Percentiles rank a stretch among this genome's conserved stretches.
phyloP scores from a whole-genome alignment of 768 basidiomycete species.

The Pleurotus giganteus region DNA sequence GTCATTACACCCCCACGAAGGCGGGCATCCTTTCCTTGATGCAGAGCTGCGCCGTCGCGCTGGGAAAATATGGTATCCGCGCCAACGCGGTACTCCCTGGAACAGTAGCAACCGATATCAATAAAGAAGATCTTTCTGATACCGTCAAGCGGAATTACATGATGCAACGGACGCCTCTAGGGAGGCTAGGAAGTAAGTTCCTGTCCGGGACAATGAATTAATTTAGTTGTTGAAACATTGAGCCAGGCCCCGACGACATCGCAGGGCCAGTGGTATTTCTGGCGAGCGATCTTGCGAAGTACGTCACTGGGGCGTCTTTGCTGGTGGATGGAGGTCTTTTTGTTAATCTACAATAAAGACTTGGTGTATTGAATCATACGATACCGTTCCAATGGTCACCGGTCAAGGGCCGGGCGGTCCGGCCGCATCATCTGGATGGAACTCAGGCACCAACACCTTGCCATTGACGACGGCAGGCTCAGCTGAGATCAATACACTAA shows the following conservation, averaged over 20 bases:
- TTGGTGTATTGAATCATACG: background rate
- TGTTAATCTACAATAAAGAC: conserved; percentile 64
- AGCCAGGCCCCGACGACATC: conserved; percentile 60
- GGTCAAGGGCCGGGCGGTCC: conserved; percentile 7
- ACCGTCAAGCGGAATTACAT: conserved; percentile 57
- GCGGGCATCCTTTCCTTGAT: conserved; percentile 76
- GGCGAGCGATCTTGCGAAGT: conserved; percentile 67
- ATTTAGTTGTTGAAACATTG: background rate
- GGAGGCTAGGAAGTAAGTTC: conserved; percentile 57
- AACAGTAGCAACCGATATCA: conserved; percentile 76
- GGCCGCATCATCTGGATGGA: conserved; percentile 13
- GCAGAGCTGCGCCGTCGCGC: conserved; percentile 76
- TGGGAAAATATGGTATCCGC: conserved; percentile 75
- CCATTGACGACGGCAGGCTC: conserved; percentile 50
- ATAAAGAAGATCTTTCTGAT: conserved; percentile 70
- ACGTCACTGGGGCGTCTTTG: conserved; percentile 64
- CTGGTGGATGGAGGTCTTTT: conserved; percentile 75
- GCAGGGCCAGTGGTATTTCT: conserved; percentile 76
- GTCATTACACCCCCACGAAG: conserved; percentile 80
- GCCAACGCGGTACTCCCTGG: conserved; percentile 74
- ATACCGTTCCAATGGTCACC: background rate
- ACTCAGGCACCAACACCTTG: conserved; percentile 32
- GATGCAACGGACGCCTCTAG: conserved; percentile 62
- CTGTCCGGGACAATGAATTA: background rate
- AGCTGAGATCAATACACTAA: conserved; percentile 51